Evolutionary conservation across 306 rosid species (phyloP).

Genomic region (Dalbergia cochinchinensis): DNA sequence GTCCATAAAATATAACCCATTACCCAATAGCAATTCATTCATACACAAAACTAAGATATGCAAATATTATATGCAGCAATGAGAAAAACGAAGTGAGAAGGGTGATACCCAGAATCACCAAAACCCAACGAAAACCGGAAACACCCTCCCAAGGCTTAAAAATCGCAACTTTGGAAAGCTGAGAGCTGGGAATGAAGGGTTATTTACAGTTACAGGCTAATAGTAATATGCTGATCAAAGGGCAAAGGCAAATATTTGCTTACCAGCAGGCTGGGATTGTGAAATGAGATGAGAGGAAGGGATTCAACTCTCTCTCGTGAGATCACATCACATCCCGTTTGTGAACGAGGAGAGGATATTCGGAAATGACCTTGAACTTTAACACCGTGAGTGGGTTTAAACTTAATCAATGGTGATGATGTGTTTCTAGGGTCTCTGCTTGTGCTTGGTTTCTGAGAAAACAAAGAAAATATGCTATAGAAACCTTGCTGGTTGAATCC

Average conservation of each 20-base stretch:
- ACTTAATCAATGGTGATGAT: neutral
- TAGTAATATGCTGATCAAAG: neutral
- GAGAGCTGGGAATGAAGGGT: neutral
- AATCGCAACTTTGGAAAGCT: neutral
- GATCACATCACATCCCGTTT: neutral
- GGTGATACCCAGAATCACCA: conserved; percentile 10
- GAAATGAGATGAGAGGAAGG: conserved; percentile 3
- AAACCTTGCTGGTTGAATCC: too few species aligned
- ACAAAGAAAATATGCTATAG: too few species aligned
- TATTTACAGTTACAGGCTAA: neutral
- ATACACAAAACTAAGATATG: conserved; percentile 3
- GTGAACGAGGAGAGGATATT: neutral
- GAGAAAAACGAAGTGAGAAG: conserved; percentile 2
- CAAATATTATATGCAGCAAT: neutral
- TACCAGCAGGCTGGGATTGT: conserved; percentile 1
- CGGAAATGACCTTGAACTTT: neutral
- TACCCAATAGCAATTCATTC: conserved; percentile 29
- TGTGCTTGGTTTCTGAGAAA: neutral
- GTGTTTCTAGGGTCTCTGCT: neutral
- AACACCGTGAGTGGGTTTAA: neutral
- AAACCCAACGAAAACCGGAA: neutral
- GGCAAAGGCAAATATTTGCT: neutral
- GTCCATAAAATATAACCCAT: neutral
- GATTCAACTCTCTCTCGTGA: neutral
- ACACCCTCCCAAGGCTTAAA: neutral